phyloP scores from a whole-genome alignment of 1,284 basidiomycete genomes.

The Microbotryomycetes sp. region DNA sequence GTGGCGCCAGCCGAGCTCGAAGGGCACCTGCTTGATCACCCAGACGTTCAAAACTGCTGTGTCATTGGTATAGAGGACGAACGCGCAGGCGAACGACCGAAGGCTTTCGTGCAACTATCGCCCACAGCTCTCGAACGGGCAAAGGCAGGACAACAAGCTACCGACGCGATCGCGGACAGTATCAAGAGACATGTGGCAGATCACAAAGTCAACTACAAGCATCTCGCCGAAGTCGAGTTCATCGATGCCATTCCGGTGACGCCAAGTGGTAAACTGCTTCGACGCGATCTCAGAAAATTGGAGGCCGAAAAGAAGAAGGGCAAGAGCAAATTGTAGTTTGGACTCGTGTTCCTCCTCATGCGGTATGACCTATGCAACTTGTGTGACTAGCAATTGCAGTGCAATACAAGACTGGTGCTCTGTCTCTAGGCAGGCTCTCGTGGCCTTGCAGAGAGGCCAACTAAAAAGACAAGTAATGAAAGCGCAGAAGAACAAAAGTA shows the following conservation, averaged over 20 bases:
- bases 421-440: too few relatives aligned
- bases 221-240: conserved; percentile 62
- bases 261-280: conserved; percentile 21
- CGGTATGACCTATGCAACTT: too few relatives aligned
- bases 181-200: conserved; percentile 58
- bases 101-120: conserved; percentile 42
- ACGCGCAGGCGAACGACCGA: conserved; percentile 67
- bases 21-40: conserved; percentile 64
- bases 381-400: too few relatives aligned
- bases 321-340: neutral
- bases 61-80: conserved; percentile 71
- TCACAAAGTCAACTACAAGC: conserved; percentile 63
- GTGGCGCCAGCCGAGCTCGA: conserved; percentile 60
- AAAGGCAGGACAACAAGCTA: neutral
- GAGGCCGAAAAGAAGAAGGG: neutral
- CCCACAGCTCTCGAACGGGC: neutral
- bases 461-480: too few relatives aligned
- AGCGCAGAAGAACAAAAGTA: too few relatives aligned
- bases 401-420: too few relatives aligned
- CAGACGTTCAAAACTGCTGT: conserved; percentile 62
- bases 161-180: conserved; percentile 21
- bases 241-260: conserved; percentile 57
- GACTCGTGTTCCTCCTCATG: too few relatives aligned
- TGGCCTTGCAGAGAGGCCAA: too few relatives aligned
- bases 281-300: neutral